Evolutionary conservation across 1,139 yeast genomes (phyloP), one percentile per base, ranked within the genome.

Genomic region (Yarrowia galli): DNA sequence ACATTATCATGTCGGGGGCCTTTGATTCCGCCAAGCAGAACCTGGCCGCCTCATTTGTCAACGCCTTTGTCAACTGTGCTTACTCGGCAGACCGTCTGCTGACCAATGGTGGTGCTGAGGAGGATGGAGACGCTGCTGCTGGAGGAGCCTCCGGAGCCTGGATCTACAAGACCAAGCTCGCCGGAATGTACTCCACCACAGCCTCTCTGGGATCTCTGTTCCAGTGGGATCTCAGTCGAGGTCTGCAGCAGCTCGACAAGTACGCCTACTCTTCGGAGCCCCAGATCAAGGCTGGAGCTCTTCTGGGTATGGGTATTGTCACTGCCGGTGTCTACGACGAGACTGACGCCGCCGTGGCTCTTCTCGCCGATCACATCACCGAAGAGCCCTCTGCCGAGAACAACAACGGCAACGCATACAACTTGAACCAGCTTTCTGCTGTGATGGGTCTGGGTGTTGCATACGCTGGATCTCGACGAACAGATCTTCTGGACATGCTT

Each of bases 301-400:
- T 95, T 70, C 84, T 96, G 72, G 99, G 98, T 78, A 92, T 92
- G 78, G 99, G 99, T 79, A 84, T 96, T 67, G 89, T 92, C n/a
- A 91, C 97, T 48, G 85, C 96, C 40, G 96, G 97, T 78, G 96
- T 96, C 69, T 97, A 92, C 77, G 97, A 95, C 76, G 99, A 95
- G 71, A 92, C 92, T 63, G 98, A 93, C 73, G 96, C 98, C 7
- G 96, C 98, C 5, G 83, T 91, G 71, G 89, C 97, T 32, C 81
- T 95, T 72, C 75, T 81, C 38, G 93, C 89, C 77, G 99, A 95
- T 72, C 91, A 90, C 74, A 89, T 93, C 51, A 83, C 82, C 69
- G 13, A 81, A 82, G 71, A 83, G 83, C 71, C 81, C 86, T 68
- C 82, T 90, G 74, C 60, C 35, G 60, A 89, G 91, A 40, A 23